Evolutionary conservation across 2,329 filamentous ascomycete genomes (phyloP), one percentile per base, ranked within the genome.

Genomic region (Microsporum audouinii): DNA sequence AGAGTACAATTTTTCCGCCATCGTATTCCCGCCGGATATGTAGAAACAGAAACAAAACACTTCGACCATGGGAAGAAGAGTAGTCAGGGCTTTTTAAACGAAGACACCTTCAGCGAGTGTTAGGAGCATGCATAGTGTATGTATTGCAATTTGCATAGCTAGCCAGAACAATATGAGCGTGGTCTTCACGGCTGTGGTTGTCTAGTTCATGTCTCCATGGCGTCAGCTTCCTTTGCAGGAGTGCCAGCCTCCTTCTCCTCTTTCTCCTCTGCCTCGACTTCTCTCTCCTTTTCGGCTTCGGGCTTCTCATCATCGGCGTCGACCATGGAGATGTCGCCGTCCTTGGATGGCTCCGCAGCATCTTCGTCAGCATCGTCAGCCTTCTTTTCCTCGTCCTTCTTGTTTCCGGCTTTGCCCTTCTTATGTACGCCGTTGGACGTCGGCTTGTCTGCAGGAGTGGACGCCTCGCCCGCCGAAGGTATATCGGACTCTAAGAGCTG

Each of bases 401-500:
- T 57, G 23, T 58, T 74, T 74, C 5, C 66, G 38, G 47, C 57
- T 3, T 45, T 65, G 58, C 67, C 65, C 56, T 70, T 67, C 63
- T 64, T 66, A 60, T 72, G 66, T 41, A 74, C 68, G 23, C 76
- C 76, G 49, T 78, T 77, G n/a, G 73, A 70, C 47, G 72, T 72
- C 14, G 73, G 61, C 53, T 66, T 66, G 3, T 39, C 59, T 4
- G 65, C 61, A 17, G 60, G 62, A 36, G 63, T 60, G 49, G 60
- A 61, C 2, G 62, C 59, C 6, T 71, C 70, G 8, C 71, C 66
- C 7, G 78, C 70, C 8, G 77, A 70, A 7, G 73, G 74, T 34
- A 76, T 74, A 55, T 87, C 86, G 14, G 76, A 78, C 38, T 83
- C 83, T n/a, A 97, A 80, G 39, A 90, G 81, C 72, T 88, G 87